Percentiles rank a stretch among this genome's conserved stretches.
These are phyloP conservation scores for Pichia gijzeniarum DNA, from an alignment of 805 yeast genomes.

Conservation along the genomic window DNA sequence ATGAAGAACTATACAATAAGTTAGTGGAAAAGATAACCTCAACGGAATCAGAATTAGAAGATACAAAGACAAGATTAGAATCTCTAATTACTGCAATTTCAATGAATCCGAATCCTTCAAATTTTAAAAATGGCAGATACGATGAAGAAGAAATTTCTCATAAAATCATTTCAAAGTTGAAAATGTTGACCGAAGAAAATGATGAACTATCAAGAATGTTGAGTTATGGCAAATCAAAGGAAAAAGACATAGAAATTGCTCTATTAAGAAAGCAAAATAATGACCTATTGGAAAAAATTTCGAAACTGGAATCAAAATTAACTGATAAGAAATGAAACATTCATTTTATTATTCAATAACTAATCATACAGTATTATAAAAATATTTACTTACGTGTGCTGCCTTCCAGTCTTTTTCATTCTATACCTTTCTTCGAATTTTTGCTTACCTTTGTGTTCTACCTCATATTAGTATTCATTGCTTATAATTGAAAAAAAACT, in stretches of 20 bases:
- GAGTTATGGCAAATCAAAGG: conserved; percentile 71
- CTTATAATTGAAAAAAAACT: neutral
- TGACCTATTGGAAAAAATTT: conserved; percentile 36
- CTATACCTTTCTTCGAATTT: neutral
- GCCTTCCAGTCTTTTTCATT: neutral
- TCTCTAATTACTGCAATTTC: conserved; percentile 51
- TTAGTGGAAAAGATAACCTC: conserved; percentile 24
- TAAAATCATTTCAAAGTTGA: conserved; percentile 57
- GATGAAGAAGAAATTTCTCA: conserved; percentile 75
- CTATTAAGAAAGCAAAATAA: conserved; percentile 46
- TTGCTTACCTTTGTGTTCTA: neutral
- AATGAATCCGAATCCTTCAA: conserved; percentile 40
- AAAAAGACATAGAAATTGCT: conserved; percentile 61
- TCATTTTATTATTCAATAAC: neutral
- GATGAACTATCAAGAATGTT: conserved; percentile 62
- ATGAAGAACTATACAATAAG: conserved; percentile 28
- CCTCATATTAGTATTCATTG: neutral
- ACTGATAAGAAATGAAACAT: conserved; percentile 10
- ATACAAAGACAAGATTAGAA: conserved; percentile 59
- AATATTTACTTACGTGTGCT: neutral
- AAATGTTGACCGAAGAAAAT: conserved; percentile 59
- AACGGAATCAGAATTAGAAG: conserved; percentile 44
- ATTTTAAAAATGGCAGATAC: conserved; percentile 51
- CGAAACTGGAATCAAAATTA: conserved; percentile 25
- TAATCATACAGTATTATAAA: neutral